phyloP scores from a whole-genome alignment of 2,329 filamentous ascomycete species.

The Zymoseptoria pseudotritici region DNA sequence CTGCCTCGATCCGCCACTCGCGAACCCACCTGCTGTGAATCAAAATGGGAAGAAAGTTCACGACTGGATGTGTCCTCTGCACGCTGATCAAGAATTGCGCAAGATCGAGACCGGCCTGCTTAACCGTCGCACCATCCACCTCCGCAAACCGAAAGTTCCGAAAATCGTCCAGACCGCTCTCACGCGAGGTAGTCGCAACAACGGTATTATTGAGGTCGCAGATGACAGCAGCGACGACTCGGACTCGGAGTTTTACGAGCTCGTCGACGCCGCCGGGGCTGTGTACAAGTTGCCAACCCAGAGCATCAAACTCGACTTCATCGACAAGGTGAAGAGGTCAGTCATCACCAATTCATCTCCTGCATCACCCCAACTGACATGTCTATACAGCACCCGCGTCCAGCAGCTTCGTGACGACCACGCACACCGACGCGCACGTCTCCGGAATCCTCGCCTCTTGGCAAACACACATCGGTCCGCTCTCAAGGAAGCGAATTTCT shows the following conservation, averaged over 20 bases:
- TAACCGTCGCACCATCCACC: constrained; percentile 32
- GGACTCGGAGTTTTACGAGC: constrained; percentile 40
- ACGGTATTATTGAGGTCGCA: constrained; percentile 40
- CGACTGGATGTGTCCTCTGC: constrained; percentile 83
- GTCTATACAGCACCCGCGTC: constrained; percentile 13
- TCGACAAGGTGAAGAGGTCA: constrained; percentile 52
- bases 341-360: not conserved
- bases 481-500: constrained; percentile 33
- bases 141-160: constrained; percentile 45
- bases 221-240: constrained; percentile 38
- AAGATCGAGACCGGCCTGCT: constrained; percentile 42
- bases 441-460: not conserved
- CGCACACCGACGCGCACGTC: constrained; percentile 10
- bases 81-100: constrained; percentile 67
- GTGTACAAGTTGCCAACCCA: constrained; percentile 39
- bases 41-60: constrained; percentile 49
- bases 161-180: constrained; percentile 42
- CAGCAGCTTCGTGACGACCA: constrained; percentile 19
- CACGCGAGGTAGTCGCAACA: constrained; percentile 53
- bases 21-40: constrained; percentile 61
- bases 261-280: constrained; percentile 28
- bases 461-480: constrained; percentile 3
- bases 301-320: constrained; percentile 50
- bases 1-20: constrained; percentile 77
- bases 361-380: not conserved